Evolutionary conservation across 176 grass and related monocot genomes (phyloP).

Genomic region (Eleusine indica): DNA sequence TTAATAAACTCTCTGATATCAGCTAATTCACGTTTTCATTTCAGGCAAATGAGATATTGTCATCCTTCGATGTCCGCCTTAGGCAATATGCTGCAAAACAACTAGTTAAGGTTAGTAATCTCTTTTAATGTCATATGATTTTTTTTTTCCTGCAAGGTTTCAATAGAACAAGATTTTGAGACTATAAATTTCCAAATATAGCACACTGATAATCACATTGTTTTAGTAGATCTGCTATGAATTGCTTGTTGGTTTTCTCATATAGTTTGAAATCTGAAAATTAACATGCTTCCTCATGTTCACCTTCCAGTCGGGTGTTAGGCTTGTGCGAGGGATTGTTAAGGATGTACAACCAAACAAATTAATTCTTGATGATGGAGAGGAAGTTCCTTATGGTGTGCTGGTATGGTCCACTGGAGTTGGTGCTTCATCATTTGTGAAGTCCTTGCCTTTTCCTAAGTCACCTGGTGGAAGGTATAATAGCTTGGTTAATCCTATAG

Average conservation of each 20-base stretch:
- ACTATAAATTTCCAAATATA: not conserved
- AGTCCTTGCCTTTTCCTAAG: slow-evolving; percentile 75
- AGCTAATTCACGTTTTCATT: slow-evolving; percentile 32
- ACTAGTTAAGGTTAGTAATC: slow-evolving; percentile 68
- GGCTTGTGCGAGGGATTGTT: slow-evolving; percentile 79
- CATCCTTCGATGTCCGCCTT: slow-evolving; percentile 89
- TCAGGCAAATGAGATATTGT: slow-evolving; percentile 98
- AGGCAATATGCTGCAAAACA: slow-evolving; percentile 92
- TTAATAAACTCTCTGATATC: not conserved
- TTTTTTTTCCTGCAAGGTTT: slow-evolving; percentile 12
- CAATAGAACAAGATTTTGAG: not conserved
- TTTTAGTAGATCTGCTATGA: not conserved
- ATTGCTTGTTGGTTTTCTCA: slow-evolving; percentile 8
- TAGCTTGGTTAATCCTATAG: slow-evolving; percentile 31
- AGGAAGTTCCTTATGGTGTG: slow-evolving; percentile 88
- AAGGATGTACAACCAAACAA: slow-evolving; percentile 86
- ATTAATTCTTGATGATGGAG: slow-evolving; percentile 79
- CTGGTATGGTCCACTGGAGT: slow-evolving; percentile 98
- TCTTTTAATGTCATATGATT: slow-evolving; percentile 9
- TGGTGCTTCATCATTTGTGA: slow-evolving; percentile 77
- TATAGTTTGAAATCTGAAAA: slow-evolving; percentile 21
- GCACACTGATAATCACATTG: slow-evolving; percentile 3
- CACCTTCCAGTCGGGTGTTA: slow-evolving; percentile 78
- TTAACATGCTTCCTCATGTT: slow-evolving; percentile 5
- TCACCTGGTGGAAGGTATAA: slow-evolving; percentile 90